Evolutionary conservation across 163 green algal genomes (phyloP), one percentile per base, ranked within the genome.

Genomic region (Chloromonas sp.): DNA sequence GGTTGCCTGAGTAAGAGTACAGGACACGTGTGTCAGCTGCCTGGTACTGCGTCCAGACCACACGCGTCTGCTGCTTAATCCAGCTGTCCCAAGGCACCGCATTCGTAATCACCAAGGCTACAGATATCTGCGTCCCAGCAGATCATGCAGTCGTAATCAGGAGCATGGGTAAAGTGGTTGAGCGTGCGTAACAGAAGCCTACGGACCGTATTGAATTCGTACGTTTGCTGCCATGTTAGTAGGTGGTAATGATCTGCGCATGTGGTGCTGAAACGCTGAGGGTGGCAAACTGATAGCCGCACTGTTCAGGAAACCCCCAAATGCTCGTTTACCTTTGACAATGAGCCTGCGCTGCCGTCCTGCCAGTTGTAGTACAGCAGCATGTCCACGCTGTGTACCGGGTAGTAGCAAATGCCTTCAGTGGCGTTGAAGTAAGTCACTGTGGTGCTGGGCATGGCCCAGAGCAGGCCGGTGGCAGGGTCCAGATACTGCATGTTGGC

Each of bases 1-100:
- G 90, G 76, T 88, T 87, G 76, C 90, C 90, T 57, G 87, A 91
- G 14, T 84, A 83, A 0, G 84, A 61, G 78, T 89, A 81, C 78
- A 91, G 81, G 13, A 86, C 70, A 5, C 79, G 82, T 2, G 3
- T n/a, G 60, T 82, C 60, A 1, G 15, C 11, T 1, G 77, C n/a
- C 77, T 81, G 77, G n/a, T 58, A 78, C 59, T 74, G 66, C 66
- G 66, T 11, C 66, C 66, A 74, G 5, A 74, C 5, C 66, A 74
- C 85, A 1, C 78, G 78, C 3, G 84, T 60, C n/a, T 77, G 62
- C 82, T 88, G 85, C 82, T 70, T 57, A 5, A 74, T 11, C 66
- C 66, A 74, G 5, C 11, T 74, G 66, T 5, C 57, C 62, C 81
- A 36, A 15, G 36, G 3, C 59, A 3, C 0, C 59, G 86, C 77